phyloP scores from a whole-genome alignment of 257 asterid species.

The Ballota nigra region DNA sequence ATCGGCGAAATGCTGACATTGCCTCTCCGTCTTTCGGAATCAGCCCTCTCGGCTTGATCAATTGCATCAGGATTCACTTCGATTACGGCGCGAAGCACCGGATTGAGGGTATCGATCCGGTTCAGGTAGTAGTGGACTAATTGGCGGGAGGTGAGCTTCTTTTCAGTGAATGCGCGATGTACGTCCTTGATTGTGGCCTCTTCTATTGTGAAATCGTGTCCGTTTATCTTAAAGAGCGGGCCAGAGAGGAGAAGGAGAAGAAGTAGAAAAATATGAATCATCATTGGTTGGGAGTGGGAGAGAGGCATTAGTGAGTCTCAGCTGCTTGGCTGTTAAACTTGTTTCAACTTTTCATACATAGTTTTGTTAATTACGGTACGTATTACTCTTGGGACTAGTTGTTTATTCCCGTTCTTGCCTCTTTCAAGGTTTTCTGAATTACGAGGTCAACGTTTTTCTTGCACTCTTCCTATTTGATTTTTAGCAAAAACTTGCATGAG shows the following conservation, averaged over 20 bases:
- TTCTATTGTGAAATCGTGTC: constrained; percentile 42
- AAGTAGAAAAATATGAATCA: constrained; percentile 25
- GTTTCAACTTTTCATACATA: too few relatives aligned
- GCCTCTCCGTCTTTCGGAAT: constrained; percentile 24
- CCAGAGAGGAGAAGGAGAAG: constrained; percentile 20
- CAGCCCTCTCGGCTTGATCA: constrained; percentile 52
- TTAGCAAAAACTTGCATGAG: too few relatives aligned
- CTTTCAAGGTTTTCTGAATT: too few relatives aligned
- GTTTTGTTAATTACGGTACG: too few relatives aligned
- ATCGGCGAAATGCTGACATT: constrained; percentile 23
- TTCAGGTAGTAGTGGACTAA: constrained; percentile 40
- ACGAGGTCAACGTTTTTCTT: too few relatives aligned
- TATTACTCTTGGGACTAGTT: too few relatives aligned
- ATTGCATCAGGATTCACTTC: constrained; percentile 68
- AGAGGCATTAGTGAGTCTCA: too few relatives aligned
- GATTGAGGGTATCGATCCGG: constrained; percentile 55
- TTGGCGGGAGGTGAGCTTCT: constrained; percentile 38
- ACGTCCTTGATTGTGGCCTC: constrained; percentile 53
- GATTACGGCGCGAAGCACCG: constrained; percentile 52
- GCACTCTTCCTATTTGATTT: too few relatives aligned
- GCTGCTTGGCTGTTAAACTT: background rate
- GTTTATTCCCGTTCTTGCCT: too few relatives aligned
- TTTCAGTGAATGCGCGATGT: constrained; percentile 37
- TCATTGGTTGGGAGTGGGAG: background rate
- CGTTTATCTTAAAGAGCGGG: background rate